These are phyloP conservation scores for Sphaerostilbella broomeana DNA, from an alignment of 2,329 filamentous ascomycete species.

Conservation along the genomic window DNA sequence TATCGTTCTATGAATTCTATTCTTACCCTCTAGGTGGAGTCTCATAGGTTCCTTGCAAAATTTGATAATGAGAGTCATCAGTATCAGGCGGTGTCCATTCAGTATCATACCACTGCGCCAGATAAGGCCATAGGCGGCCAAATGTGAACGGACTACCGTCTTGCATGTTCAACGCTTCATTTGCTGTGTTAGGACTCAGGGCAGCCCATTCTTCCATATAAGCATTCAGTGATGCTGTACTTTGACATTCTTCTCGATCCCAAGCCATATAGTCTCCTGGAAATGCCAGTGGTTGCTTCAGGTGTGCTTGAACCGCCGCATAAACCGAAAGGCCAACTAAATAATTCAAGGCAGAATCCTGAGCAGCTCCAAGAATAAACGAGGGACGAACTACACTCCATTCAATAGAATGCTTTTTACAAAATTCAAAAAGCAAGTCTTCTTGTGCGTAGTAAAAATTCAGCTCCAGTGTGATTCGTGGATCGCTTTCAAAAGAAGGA, in stretches of 20 bases:
- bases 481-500: not conserved
- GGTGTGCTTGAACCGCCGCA: slow-evolving; percentile 2
- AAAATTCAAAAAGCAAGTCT: not conserved
- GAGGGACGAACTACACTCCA: slow-evolving; percentile 5
- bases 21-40: slow-evolving; percentile 3
- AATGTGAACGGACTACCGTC: slow-evolving; percentile 3
- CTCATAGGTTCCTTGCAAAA: not conserved
- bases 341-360: slow-evolving; percentile 3
- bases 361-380: slow-evolving; percentile 9
- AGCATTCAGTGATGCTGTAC: not conserved
- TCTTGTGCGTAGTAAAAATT: slow-evolving; percentile 10
- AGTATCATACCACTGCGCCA: slow-evolving; percentile 3
- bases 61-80: slow-evolving; percentile 1
- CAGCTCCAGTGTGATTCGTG: not conserved
- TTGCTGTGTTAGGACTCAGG: not conserved
- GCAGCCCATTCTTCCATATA: slow-evolving; percentile 7
- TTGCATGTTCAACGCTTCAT: slow-evolving; percentile 3
- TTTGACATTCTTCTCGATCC: slow-evolving; percentile 1
- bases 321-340: not conserved
- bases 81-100: not conserved
- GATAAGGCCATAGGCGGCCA: slow-evolving; percentile 5
- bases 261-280: not conserved
- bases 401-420: not conserved
- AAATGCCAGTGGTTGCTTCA: not conserved
- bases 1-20: not conserved